Percentiles rank a stretch among this genome's conserved stretches.
These are phyloP conservation scores for Sarocladium oryzae DNA, from an alignment of 2,329 filamentous ascomycete genomes.

Conservation along the genomic window DNA sequence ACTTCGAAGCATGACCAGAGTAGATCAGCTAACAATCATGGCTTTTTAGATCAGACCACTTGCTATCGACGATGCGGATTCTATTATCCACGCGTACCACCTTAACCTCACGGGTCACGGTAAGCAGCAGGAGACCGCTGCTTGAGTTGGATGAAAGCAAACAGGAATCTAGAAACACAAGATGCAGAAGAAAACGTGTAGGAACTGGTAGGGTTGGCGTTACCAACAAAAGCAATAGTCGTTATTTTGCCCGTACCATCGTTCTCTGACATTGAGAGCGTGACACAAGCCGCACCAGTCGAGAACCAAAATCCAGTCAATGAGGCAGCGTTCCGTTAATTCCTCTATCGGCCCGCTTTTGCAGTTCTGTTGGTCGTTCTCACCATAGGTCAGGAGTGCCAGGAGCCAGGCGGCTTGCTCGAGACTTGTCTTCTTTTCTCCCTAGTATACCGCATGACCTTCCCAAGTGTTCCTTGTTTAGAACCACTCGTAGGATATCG, in stretches of 20 bases:
- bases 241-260: slow-evolving; percentile 1
- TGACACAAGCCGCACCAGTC: slow-evolving; percentile 2
- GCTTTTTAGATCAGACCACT: slow-evolving; percentile 2
- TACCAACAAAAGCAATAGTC: slow-evolving; percentile 6
- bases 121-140: slow-evolving; percentile 4
- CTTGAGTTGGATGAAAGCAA: slow-evolving; percentile 3
- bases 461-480: no score
- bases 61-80: slow-evolving; percentile 9
- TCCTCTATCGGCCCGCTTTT: background rate
- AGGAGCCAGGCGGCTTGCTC: no score
- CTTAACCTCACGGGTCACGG: slow-evolving; percentile 5
- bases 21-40: slow-evolving; percentile 1
- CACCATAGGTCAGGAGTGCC: no score
- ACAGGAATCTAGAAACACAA: slow-evolving; percentile 5
- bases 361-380: background rate
- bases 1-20: slow-evolving; percentile 2
- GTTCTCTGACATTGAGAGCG: slow-evolving; percentile 2
- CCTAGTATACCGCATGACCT: no score
- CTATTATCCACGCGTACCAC: slow-evolving; percentile 7
- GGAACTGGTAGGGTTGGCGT: slow-evolving; percentile 4
- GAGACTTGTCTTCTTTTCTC: no score
- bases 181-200: slow-evolving; percentile 2
- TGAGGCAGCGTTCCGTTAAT: background rate
- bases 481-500: no score
- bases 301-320: background rate